phyloP scores from a whole-genome alignment of 306 rosid species.

The Rosa rugosa region DNA sequence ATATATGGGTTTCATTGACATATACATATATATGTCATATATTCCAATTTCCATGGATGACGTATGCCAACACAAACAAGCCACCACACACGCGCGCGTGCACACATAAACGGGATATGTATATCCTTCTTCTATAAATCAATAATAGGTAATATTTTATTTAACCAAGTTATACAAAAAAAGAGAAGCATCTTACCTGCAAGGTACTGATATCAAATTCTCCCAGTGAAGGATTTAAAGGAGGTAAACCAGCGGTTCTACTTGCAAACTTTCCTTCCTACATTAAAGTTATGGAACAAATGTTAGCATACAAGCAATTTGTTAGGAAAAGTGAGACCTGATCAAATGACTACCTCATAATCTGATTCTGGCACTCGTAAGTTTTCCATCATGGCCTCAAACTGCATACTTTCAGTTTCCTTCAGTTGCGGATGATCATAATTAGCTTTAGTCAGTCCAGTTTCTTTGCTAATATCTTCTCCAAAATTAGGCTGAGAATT shows the following conservation, averaged over 20 bases:
- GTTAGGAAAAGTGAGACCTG: neutral
- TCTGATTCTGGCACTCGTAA: constrained; percentile 50
- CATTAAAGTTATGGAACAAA: constrained; percentile 24
- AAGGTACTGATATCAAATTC: constrained; percentile 69
- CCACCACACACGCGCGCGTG: neutral
- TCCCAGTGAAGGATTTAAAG: constrained; percentile 52
- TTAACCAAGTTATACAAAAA: neutral
- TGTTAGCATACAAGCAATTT: constrained; percentile 24
- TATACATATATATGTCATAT: too few species aligned
- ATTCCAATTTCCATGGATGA: neutral
- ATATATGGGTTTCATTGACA: neutral
- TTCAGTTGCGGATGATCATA: constrained; percentile 50
- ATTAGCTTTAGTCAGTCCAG: constrained; percentile 41
- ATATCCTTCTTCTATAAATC: neutral
- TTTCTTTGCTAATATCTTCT: constrained; percentile 42
- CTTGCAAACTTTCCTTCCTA: constrained; percentile 61
- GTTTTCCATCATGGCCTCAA: constrained; percentile 58
- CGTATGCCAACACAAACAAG: neutral
- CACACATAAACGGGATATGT: neutral
- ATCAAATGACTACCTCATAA: constrained; percentile 58
- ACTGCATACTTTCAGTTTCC: constrained; percentile 55
- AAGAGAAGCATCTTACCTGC: constrained; percentile 57
- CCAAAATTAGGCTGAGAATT: constrained; percentile 49
- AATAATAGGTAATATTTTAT: neutral
- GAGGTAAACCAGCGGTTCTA: constrained; percentile 50